These are phyloP conservation scores for Ramaria sp. DNA, from an alignment of 768 basidiomycete species.

Conservation along the genomic window DNA sequence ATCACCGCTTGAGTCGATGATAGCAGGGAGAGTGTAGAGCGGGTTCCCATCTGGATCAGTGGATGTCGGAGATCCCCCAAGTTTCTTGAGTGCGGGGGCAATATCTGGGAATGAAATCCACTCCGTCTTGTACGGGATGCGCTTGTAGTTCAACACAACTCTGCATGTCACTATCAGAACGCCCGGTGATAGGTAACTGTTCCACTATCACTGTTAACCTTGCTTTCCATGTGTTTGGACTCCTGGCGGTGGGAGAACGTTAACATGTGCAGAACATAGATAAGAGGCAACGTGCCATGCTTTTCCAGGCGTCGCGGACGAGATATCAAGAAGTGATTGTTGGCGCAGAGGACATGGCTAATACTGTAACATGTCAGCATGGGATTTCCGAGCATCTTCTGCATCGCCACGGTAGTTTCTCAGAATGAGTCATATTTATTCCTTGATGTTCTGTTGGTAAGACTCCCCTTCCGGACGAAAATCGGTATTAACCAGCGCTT, in stretches of 20 bases:
- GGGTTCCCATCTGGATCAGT: conserved; percentile 26
- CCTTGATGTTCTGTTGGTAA: too few species aligned
- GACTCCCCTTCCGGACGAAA: too few species aligned
- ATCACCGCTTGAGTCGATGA: conserved; percentile 41
- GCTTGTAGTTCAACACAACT: conserved; percentile 69
- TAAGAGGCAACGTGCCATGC: conserved; percentile 38
- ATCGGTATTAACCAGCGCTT: too few species aligned
- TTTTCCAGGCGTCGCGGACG: conserved; percentile 39
- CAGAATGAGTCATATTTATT: too few species aligned
- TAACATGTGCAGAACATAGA: too few species aligned
- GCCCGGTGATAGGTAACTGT: not conserved
- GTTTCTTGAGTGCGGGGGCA: conserved; percentile 35
- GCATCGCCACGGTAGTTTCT: too few species aligned
- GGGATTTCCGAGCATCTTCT: too few species aligned
- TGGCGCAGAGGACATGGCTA: conserved; percentile 20
- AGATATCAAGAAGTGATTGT: conserved; percentile 56
- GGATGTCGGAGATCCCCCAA: conserved; percentile 26
- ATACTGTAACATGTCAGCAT: too few species aligned
- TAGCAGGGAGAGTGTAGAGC: conserved; percentile 61
- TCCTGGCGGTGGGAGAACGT: not conserved
- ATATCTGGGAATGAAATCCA: conserved; percentile 67
- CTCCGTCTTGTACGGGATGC: conserved; percentile 53
- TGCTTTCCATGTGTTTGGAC: conserved; percentile 65
- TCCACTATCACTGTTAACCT: conserved; percentile 26
- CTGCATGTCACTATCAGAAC: conserved; percentile 25